Percentiles rank a stretch among this genome's conserved stretches.
Evolutionary conservation across 2,329 filamentous ascomycete species (phyloP).

Genomic region (Ophiocordyceps camponoti-saundersi): DNA sequence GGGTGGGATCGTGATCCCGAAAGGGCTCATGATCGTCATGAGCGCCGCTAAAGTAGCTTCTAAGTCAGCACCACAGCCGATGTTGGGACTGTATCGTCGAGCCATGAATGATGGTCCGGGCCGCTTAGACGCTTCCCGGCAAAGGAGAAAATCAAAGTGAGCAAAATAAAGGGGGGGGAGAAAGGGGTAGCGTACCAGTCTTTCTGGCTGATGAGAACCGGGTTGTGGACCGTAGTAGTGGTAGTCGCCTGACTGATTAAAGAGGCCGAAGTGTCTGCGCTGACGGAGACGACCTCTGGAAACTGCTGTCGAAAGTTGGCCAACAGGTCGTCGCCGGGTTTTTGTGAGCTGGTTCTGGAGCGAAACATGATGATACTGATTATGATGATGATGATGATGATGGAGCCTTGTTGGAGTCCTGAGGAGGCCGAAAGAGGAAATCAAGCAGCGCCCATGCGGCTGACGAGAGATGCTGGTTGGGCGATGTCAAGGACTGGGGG

Average conservation of each 20-base stretch:
- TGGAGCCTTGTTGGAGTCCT: too few relatives aligned
- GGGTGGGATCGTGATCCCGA: constrained; percentile 65
- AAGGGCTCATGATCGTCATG: constrained; percentile 19
- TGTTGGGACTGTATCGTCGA: not conserved
- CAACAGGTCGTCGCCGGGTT: constrained; percentile 68
- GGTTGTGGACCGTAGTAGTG: constrained; percentile 13
- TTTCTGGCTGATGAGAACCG: constrained; percentile 2
- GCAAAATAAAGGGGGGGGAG: not conserved
- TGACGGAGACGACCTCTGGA: constrained; percentile 48
- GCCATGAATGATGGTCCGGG: not conserved
- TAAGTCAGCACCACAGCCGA: not conserved
- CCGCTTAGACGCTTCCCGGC: not conserved
- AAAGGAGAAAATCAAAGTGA: not conserved
- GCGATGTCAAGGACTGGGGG: not conserved
- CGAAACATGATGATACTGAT: not conserved
- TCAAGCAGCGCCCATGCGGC: not conserved
- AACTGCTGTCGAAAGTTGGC: constrained; percentile 71
- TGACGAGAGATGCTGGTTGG: not conserved
- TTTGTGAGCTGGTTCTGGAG: constrained; percentile 55
- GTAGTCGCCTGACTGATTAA: constrained; percentile 17
- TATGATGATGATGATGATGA: too few relatives aligned
- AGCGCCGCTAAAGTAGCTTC: constrained; percentile 5
- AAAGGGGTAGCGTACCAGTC: constrained; percentile 11
- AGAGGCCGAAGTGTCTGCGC: constrained; percentile 24
- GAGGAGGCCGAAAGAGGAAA: not conserved